Base-by-base conservation (phyloP, 2,329 filamentous ascomycete species). In the Davidsoniella eucalypti region DNA sequence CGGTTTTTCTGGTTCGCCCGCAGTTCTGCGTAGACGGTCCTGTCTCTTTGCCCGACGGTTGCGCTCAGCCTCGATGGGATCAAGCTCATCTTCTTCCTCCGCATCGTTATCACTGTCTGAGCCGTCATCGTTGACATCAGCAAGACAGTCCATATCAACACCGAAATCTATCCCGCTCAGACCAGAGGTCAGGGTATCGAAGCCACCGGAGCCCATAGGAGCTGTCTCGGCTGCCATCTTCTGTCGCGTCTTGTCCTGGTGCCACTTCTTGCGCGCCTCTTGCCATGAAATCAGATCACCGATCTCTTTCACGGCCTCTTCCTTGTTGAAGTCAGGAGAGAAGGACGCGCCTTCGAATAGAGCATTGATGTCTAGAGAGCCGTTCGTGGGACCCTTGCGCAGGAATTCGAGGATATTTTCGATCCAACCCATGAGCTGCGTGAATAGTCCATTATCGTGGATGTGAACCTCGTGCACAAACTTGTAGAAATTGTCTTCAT, bases 381-480 rank as follows among this genome's bases (percentile, higher is more conserved):
- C 87, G 47, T 86, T 87, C 57, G 73, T 75, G 1, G 88, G 92
- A 0, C 92, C 92, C 56, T 87, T 81, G 43, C 90, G 79, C 29
- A 98, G 69, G 66, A 96, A 98, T 55, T 92, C 85, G 5, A 98
- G 75, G 52, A 98, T 96, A 36, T 83, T 84, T 67, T 98, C 92
- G 43, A 96, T 81, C 92, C 92, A 96, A 23, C 80, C 80, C 92
- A 98, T 98, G 47, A 98, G 75, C 59, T 93, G 85, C 36, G 87
- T 88, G 59, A 98, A 98, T 1, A 98, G 76, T 0, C 92, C 92
- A 55, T 98, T 94, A 63, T 98, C 92, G 59, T 98, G 90, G 5
- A 85, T 80, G 61, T 98, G 92, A 1, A 98, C 90, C 66, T 98
- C 92, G 63, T 98, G 92, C 3, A 98, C 84, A 63, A 98, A 98